Evolutionary conservation across 1,139 yeast genomes (phyloP).

Genomic region (Saccharomyces hybrid): DNA sequence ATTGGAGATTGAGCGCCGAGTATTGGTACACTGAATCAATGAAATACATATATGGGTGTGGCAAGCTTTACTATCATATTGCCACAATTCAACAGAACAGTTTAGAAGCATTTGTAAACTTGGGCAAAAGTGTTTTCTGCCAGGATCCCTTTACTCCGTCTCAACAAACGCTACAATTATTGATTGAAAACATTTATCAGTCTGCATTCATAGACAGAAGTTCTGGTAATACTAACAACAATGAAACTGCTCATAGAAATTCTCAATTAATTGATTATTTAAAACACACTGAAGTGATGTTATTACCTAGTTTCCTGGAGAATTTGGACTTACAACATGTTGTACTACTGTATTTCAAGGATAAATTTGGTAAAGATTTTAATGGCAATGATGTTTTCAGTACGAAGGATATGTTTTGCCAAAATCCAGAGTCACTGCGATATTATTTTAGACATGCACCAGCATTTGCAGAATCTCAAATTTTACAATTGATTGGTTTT

Average conservation of each 20-base stretch:
- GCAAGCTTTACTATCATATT: conserved; percentile 73
- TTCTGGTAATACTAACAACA: conserved; percentile 15
- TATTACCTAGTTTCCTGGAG: conserved; percentile 38
- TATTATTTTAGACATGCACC: conserved; percentile 74
- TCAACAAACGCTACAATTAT: conserved; percentile 63
- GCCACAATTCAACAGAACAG: conserved; percentile 78
- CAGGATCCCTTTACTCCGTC: conserved; percentile 80
- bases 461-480: conserved; percentile 64
- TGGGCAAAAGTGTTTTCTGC: conserved; percentile 69
- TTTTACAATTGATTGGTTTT: conserved; percentile 65
- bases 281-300: conserved; percentile 32
- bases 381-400: conserved; percentile 33
- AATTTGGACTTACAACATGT: conserved; percentile 49
- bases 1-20: conserved; percentile 74
- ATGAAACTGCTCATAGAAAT: conserved; percentile 14
- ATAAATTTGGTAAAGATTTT: conserved; percentile 3
- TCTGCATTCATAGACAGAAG: conserved; percentile 43
- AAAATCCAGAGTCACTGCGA: conserved; percentile 47
- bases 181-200: conserved; percentile 71
- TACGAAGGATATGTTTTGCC: conserved; percentile 40
- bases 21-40: conserved; percentile 67
- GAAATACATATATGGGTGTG: conserved; percentile 68
- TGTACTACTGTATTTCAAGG: conserved; percentile 22
- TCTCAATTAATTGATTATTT: conserved; percentile 30
- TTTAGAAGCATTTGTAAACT: conserved; percentile 66